These are phyloP conservation scores for Solioccasus polychromus DNA, from an alignment of 768 basidiomycete species.

Conservation along the genomic window DNA sequence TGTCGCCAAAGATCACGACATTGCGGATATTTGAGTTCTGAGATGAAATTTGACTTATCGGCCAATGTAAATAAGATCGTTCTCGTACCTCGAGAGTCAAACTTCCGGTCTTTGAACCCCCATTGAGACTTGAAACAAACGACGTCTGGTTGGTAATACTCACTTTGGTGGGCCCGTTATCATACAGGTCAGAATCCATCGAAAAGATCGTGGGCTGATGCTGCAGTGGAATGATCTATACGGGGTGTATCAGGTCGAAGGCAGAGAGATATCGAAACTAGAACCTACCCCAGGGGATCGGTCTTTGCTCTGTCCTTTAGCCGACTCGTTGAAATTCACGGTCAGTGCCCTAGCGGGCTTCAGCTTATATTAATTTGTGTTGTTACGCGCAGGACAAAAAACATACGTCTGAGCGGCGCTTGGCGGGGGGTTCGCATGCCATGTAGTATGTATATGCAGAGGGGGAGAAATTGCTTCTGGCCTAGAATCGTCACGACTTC, in stretches of 20 bases:
- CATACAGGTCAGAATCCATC: constrained; percentile 4
- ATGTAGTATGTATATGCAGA: no score
- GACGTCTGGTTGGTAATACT: neutral
- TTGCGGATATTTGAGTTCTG: constrained; percentile 23
- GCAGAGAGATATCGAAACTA: neutral
- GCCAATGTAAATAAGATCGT: neutral
- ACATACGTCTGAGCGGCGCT: constrained; percentile 12
- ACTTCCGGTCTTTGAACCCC: neutral
- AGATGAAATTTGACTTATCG: neutral
- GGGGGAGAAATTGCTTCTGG: neutral
- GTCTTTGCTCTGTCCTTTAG: neutral
- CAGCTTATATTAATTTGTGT: constrained; percentile 1
- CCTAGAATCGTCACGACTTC: neutral
- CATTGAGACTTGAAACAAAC: neutral
- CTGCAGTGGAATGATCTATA: constrained; percentile 4
- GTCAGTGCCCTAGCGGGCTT: neutral
- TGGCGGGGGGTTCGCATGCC: constrained; percentile 4
- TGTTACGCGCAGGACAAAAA: neutral
- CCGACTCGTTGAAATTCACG: neutral
- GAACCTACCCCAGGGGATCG: constrained; percentile 5
- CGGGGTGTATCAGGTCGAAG: neutral
- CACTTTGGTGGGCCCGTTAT: neutral
- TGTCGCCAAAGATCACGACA: constrained; percentile 43
- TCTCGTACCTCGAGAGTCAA: constrained; percentile 10
- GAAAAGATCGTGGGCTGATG: constrained; percentile 10